Base-by-base conservation (phyloP, 1,139 yeast species). In the Sugiyamaella xylanicola region DNA sequence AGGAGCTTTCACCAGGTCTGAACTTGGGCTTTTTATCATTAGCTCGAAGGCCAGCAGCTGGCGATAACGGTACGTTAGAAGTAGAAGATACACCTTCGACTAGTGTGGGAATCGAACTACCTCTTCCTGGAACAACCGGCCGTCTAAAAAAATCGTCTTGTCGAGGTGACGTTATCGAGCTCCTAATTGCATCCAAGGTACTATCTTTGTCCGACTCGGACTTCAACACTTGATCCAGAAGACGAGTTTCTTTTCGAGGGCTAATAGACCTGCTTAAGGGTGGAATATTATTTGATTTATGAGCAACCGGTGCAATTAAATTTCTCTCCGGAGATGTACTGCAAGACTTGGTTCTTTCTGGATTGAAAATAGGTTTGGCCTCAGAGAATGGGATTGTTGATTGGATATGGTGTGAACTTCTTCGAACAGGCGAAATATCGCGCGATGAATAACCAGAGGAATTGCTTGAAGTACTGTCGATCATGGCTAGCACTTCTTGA, bases 191-290 rank as follows among this genome's bases (percentile, higher is more conserved):
- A 17, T 44, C 49, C 25, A 41, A 45, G 27, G 58, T 56, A 40
- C 54, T 25, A 22, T 53, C 63, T 20, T 61, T 53, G 13, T 61
- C 65, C 2, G 58, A 54, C 39, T 59, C 59, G 13, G 54, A 56
- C 29, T 36, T 51, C n/a, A 40, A 35, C 19, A 51, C 37, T 17
- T 43, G 44, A 20, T 44, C 49, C 39, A 43, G 27, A 7, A 51
- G 39, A n/a, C 42, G 44, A 37, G 44, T 16, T 5, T 44, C 49
- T 15, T 40, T 44, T 19, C 40, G 43, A 8, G 49, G 54, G 29
- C 48, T 45, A 9, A 25, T 13, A 13, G 43, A 49, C 21, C 48
- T 51, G 17, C 27, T 36, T 17, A 37, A 32, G 3, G 49, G 44
- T n/a, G 37, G 7, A 16, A 44, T 11, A 16, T 22, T 16, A 21